A percentile compares a stretch with the other conserved stretches of the same genome.
Evolutionary conservation across 164 flowering plant species (phyloP).

Genomic region (Macadamia integrifolia): DNA sequence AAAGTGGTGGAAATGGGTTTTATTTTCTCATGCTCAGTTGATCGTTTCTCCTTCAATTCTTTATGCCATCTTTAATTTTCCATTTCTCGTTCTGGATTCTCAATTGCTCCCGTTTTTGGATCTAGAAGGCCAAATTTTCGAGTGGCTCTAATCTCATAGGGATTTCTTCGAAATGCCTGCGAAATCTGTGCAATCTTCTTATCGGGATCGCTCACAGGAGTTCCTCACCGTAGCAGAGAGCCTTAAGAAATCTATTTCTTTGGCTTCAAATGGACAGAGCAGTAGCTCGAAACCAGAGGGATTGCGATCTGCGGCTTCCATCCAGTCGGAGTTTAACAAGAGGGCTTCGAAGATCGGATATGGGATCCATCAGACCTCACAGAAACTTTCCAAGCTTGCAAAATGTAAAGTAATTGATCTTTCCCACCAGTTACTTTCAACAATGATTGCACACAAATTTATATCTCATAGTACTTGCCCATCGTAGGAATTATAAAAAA

Average conservation of each 20-base stretch:
- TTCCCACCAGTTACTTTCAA: too few relatives aligned
- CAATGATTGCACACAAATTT: neutral
- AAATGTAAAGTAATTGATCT: conserved; percentile 43
- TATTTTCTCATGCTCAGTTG: neutral
- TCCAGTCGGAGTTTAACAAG: conserved; percentile 80
- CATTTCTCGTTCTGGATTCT: neutral
- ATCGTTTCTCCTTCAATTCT: neutral
- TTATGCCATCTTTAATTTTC: neutral
- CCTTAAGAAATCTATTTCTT: conserved; percentile 50
- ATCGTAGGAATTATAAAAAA: neutral
- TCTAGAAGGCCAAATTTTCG: neutral
- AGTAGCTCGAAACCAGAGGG: conserved; percentile 29
- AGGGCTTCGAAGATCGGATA: conserved; percentile 89
- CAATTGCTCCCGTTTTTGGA: neutral
- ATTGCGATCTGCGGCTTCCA: conserved; percentile 48
- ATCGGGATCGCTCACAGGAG: conserved; percentile 83
- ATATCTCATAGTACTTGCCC: neutral
- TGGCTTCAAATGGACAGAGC: conserved; percentile 29
- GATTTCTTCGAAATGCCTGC: conserved; percentile 17
- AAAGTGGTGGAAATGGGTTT: neutral
- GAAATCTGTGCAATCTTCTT: conserved; percentile 59
- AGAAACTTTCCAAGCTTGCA: conserved; percentile 87
- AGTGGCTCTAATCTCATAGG: neutral
- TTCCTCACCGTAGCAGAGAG: conserved; percentile 63
- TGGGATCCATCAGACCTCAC: conserved; percentile 92